Evolutionary conservation across 2,329 filamentous ascomycete species (phyloP).

Genomic region (Clonostachys solani): DNA sequence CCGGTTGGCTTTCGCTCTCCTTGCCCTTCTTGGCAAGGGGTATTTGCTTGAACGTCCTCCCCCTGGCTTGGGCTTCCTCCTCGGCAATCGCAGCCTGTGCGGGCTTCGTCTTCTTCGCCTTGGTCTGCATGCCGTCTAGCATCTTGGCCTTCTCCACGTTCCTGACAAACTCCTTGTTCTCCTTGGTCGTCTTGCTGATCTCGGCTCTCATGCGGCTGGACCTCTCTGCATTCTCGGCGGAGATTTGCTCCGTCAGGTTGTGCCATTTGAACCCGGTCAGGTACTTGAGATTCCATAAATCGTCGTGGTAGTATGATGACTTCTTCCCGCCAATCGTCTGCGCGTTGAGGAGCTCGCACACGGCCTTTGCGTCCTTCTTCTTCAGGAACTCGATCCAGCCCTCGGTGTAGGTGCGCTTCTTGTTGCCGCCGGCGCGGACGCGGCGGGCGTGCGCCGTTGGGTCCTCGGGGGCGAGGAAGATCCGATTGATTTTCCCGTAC

Average conservation of each 20-base stretch:
- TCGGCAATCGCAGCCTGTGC: too few relatives aligned
- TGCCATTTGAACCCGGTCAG: slow-evolving; percentile 82
- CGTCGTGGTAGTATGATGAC: slow-evolving; percentile 76
- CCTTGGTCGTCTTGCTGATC: slow-evolving; percentile 68
- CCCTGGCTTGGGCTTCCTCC: slow-evolving; percentile 20
- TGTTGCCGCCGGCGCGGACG: slow-evolving; percentile 72
- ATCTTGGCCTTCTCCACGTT: slow-evolving; percentile 80
- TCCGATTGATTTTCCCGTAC: slow-evolving; percentile 71
- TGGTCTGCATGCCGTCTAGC: slow-evolving; percentile 67
- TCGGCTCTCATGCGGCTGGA: slow-evolving; percentile 73
- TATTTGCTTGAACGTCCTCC: slow-evolving; percentile 61
- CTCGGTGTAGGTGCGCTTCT: slow-evolving; percentile 76
- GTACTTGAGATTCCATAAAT: slow-evolving; percentile 82
- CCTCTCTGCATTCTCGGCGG: slow-evolving; percentile 76
- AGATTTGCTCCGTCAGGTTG: slow-evolving; percentile 71
- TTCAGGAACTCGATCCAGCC: slow-evolving; percentile 81
- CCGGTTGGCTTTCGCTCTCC: slow-evolving; percentile 40
- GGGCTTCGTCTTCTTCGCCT: slow-evolving; percentile 33
- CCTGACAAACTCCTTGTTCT: slow-evolving; percentile 77
- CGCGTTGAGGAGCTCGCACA: slow-evolving; percentile 72
- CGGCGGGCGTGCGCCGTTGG: slow-evolving; percentile 61
- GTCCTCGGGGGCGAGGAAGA: slow-evolving; percentile 77
- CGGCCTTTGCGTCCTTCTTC: slow-evolving; percentile 74
- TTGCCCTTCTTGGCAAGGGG: slow-evolving; percentile 48
- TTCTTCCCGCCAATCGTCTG: slow-evolving; percentile 81